Conservation (phyloP, 148 eudicot species). For the Amaranthus hypochondriacus region DNA sequence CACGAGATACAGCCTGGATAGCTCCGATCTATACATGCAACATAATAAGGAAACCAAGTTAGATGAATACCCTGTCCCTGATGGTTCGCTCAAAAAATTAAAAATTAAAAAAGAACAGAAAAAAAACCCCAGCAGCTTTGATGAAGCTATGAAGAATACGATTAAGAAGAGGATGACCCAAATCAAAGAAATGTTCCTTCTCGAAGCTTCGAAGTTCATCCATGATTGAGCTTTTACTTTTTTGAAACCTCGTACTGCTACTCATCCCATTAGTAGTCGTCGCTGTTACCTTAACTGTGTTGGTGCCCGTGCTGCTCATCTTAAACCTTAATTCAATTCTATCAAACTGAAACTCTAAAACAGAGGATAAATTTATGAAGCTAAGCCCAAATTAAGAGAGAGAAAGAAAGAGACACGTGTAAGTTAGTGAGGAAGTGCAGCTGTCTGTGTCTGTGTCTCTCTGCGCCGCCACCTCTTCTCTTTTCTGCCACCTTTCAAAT, state of each 20-base stretch:
- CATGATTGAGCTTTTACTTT: constrained; percentile 37
- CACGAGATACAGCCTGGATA: constrained; percentile 81
- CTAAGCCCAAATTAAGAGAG: neutral
- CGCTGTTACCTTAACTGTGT: neutral
- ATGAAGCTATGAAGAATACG: constrained; percentile 71
- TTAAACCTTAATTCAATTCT: neutral
- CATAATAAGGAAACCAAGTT: neutral
- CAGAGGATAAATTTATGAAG: too few species aligned
- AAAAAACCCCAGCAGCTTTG: constrained; percentile 75
- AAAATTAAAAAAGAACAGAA: neutral
- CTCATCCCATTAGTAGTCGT: neutral
- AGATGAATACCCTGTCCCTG: neutral
- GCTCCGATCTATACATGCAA: constrained; percentile 68
- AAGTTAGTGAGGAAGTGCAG: neutral
- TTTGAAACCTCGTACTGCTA: constrained; percentile 34
- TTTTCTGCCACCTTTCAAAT: constrained; percentile 11
- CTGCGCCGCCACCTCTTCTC: constrained; percentile 8
- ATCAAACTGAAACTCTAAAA: neutral
- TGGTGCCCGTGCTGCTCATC: neutral
- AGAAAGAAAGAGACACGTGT: constrained; percentile 16
- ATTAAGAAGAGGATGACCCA: constrained; percentile 90
- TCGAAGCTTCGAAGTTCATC: constrained; percentile 57
- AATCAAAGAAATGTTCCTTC: constrained; percentile 54
- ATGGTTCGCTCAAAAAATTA: neutral
- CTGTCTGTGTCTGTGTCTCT: neutral